These are phyloP conservation scores for Pseudogymnoascus sp. DNA, from an alignment of 2,329 filamentous ascomycete species.

Conservation along the genomic window DNA sequence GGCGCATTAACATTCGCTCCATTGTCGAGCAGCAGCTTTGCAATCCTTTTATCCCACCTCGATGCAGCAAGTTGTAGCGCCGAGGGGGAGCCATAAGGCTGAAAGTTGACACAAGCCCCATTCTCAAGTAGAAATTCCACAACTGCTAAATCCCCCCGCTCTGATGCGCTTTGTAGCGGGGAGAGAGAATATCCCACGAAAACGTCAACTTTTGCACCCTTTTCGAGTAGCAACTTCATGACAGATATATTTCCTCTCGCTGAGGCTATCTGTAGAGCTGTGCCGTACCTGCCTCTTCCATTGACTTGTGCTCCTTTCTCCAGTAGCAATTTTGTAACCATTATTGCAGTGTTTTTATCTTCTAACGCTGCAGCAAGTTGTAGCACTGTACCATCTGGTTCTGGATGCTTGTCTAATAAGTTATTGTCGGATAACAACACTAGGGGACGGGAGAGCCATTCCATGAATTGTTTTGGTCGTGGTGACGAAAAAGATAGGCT, in stretches of 20 bases:
- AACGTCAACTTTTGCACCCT: background rate
- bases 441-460: background rate
- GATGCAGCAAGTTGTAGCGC: background rate
- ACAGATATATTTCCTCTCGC: background rate
- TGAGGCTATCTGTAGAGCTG: background rate
- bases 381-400: background rate
- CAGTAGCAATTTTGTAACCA: background rate
- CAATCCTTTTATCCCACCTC: background rate
- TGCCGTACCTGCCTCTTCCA: background rate
- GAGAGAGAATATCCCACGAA: background rate
- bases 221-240: background rate
- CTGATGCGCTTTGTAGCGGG: background rate
- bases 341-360: background rate
- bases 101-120: background rate
- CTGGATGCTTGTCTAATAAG: background rate
- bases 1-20: background rate
- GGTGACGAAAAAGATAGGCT: background rate
- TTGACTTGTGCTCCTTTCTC: constrained; percentile 5
- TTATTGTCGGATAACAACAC: background rate
- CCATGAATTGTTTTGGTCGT: background rate
- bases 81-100: background rate
- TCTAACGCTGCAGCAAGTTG: background rate
- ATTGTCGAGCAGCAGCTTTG: background rate
- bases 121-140: background rate
- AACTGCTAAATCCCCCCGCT: background rate